Conservation (phyloP, 768 basidiomycete species). For the Candolleomyces efflorescens region DNA sequence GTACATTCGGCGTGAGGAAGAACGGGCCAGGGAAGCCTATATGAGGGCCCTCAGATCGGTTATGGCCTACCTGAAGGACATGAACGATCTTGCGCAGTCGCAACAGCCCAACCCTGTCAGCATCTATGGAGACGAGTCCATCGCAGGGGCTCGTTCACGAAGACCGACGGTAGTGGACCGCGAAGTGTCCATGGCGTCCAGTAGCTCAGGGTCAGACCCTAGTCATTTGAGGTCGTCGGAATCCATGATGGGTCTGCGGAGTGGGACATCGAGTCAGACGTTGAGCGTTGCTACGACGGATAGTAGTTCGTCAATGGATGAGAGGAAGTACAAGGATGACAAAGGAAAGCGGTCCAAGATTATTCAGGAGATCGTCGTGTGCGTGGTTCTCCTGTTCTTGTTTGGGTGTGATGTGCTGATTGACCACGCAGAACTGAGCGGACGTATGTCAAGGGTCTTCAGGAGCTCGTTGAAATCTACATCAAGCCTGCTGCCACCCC, state of each 20-base stretch:
- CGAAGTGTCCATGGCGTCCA: slow-evolving; percentile 51
- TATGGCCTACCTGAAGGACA: slow-evolving; percentile 94
- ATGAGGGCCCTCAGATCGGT: slow-evolving; percentile 82
- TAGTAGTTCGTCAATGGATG: slow-evolving; percentile 69
- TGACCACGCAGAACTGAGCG: slow-evolving; percentile 74
- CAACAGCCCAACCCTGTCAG: slow-evolving; percentile 57
- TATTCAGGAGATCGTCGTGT: slow-evolving; percentile 90
- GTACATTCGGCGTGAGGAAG: slow-evolving; percentile 61
- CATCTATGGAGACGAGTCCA: slow-evolving; percentile 55
- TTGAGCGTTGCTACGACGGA: slow-evolving; percentile 74
- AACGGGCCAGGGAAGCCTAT: slow-evolving; percentile 65
- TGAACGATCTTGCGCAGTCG: slow-evolving; percentile 83
- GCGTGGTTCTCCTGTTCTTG: slow-evolving; percentile 26
- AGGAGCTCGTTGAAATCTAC: slow-evolving; percentile 93
- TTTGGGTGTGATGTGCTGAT: slow-evolving; percentile 2
- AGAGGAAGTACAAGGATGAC: slow-evolving; percentile 91
- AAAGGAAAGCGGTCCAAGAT: slow-evolving; percentile 78
- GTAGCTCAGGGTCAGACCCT: slow-evolving; percentile 38
- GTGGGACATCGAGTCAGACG: slow-evolving; percentile 58
- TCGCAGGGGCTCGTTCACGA: slow-evolving; percentile 42
- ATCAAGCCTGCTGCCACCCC: slow-evolving; percentile 78
- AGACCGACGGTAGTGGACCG: slow-evolving; percentile 67
- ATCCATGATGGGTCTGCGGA: slow-evolving; percentile 55
- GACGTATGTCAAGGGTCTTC: slow-evolving; percentile 91
- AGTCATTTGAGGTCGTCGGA: slow-evolving; percentile 64